Conservation (phyloP, 2,329 filamentous ascomycete genomes). For the Anisogramma anomala region DNA sequence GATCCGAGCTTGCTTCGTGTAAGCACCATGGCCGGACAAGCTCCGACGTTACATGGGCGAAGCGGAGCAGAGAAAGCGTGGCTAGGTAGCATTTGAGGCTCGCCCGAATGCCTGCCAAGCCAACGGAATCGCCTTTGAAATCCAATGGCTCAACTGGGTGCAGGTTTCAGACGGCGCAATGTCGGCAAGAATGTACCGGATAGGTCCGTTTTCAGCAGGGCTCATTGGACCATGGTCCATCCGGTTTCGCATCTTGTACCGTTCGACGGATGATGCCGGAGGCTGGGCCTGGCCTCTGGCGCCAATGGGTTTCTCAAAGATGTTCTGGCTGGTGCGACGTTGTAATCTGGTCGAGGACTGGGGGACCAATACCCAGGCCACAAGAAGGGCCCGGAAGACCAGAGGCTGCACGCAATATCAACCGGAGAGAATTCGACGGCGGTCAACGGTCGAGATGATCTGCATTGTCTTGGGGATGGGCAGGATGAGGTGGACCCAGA, state of each 20-base stretch:
- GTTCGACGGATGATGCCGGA: not conserved
- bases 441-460: not conserved
- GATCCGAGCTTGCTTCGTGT: no score
- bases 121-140: no score
- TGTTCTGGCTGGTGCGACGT: conserved; percentile 1
- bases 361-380: no score
- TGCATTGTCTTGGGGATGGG: not conserved
- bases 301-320: not conserved
- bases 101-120: no score
- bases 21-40: no score
- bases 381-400: not conserved
- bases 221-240: no score
- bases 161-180: not conserved
- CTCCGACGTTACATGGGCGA: no score
- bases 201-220: not conserved
- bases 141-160: no score
- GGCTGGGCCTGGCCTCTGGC: not conserved
- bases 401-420: not conserved
- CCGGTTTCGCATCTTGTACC: not conserved
- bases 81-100: no score
- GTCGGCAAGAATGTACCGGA: not conserved
- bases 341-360: not conserved
- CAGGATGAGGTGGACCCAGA: not conserved
- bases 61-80: no score
- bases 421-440: not conserved